Evolutionary conservation across 1,284 basidiomycete species (phyloP).

Genomic region (Inonotus hispidus): DNA sequence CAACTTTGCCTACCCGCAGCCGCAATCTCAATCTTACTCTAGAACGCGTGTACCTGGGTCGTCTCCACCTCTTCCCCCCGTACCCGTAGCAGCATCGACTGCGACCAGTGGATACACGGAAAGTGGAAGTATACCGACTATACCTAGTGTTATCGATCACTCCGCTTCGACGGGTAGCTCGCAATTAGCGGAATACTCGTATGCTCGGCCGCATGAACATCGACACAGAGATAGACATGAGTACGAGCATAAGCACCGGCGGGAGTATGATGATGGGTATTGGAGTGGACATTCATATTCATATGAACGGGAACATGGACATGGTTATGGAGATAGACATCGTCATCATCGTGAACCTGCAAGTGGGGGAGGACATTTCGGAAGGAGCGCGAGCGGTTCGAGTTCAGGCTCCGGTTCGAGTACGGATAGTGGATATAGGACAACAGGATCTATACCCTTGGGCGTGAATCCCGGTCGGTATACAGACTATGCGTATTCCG

Average conservation of each 20-base stretch:
- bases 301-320: not conserved
- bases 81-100: not conserved
- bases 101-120: not conserved
- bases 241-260: not conserved
- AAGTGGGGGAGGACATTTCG: not conserved
- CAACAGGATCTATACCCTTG: not conserved
- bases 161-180: not conserved
- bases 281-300: not conserved
- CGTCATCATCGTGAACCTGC: too few relatives aligned
- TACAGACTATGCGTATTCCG: not conserved
- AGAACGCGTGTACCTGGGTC: conserved; percentile 3
- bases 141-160: not conserved
- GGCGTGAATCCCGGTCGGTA: not conserved
- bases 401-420: not conserved
- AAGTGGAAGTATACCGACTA: not conserved
- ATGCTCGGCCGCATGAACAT: not conserved
- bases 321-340: too few relatives aligned
- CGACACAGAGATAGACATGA: not conserved
- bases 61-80: not conserved
- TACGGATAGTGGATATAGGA: not conserved
- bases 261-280: not conserved
- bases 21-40: not conserved
- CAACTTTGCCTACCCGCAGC: not conserved
- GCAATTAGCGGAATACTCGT: not conserved
- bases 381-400: not conserved